Base-by-base conservation (phyloP, 441 rosid species). In the Capsella rubella region DNA sequence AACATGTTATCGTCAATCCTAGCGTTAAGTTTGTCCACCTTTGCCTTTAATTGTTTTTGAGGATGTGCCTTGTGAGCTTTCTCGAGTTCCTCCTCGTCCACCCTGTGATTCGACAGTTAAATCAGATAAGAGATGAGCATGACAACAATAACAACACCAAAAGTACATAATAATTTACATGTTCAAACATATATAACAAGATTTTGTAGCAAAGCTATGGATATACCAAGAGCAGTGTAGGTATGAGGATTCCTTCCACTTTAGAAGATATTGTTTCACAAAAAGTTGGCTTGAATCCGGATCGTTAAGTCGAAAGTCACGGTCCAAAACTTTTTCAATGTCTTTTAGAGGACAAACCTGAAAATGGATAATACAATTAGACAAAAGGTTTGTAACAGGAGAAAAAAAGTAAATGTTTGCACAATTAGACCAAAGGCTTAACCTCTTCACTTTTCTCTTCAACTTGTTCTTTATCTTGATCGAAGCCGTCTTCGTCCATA, bases 201-300 rank as follows among this genome's bases (percentile, higher is more conserved):
- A 37, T 37, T 18, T 25, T 18, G 2, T 18, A 7, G 37, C 37
- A 34, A 53, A 9, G 57, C 15, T 28, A 32, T 21, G 65, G 72
- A 60, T 6, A 66, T 90, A 95, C 98, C 99, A 95, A 81, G 87
- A 85, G 81, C 98, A 95, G 71, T 95, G 99, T 49, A 91, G 86
- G 86, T 91, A 95, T 18, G 98, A 95, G 51, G 87, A 81, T 8
- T 92, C 91, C 70, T 95, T 93, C 98, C 99, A 95, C 71, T 95
- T 95, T 37, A 95, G 95, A 42, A 89, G 92, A 81, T 95, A 95
- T 50, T 93, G 95, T 52, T 89, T 91, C 39, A 87, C 95, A 77
- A 84, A 76, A 49, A 87, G 86, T 81, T 84, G 84, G 82, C 86
- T 83, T 27, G 90, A 76, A 25, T 82, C 91, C 18, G 5, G 52